Base-by-base conservation (phyloP, 108 stramenopile genomes). In the Nannochloropsis gaditana region DNA sequence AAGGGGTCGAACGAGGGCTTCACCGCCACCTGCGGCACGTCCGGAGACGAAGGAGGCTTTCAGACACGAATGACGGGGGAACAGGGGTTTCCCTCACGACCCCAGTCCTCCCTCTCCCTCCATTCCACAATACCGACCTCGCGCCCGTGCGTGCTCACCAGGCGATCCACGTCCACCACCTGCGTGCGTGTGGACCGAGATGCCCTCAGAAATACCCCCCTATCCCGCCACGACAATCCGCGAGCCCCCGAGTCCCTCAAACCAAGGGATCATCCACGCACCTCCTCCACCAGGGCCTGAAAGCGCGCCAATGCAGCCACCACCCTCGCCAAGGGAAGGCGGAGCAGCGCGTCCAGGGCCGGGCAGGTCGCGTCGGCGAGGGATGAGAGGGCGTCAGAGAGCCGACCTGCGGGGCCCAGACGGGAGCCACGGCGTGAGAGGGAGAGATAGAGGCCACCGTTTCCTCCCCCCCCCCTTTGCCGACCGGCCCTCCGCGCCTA, bases 241-340 rank as follows among this genome's bases (percentile, higher is more conserved):
- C 31, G 31, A 31, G 31, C 31, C 31, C 31, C 31, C 31, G 31
- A 31, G 31, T 31, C 31, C 31, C 31, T 31, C 31, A 31, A 31
- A 1, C 31, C 31, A 31, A 0, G 21, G 31, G 3, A 31, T n/a
- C 11, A 41, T 15, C 19, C 17, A 81, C 80, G 3, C 31, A 81
- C 80, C 80, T 81, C 80, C 8, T 81, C 80, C 80, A 81, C 80
- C 21, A 81, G 80, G 21, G 80, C 80, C 31, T 81, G 80, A 5
- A 81, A 81, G 31, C 80, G 80, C 21, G 80, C 80, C 31, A 81
- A 42, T 5, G 11, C 80, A 9, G 21, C 41, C 80, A 42, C 21
- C 41, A 42, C 80, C 80, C 41, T 81, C 21, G 21, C 80, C 80
- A 81, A 73, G 59, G 59, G 59, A 15, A n/a, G 19, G 19, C 59